Percentiles rank a stretch among this genome's conserved stretches.
Conservation (phyloP, 1,139 yeast species). For the Kodamaea arcana region DNA sequence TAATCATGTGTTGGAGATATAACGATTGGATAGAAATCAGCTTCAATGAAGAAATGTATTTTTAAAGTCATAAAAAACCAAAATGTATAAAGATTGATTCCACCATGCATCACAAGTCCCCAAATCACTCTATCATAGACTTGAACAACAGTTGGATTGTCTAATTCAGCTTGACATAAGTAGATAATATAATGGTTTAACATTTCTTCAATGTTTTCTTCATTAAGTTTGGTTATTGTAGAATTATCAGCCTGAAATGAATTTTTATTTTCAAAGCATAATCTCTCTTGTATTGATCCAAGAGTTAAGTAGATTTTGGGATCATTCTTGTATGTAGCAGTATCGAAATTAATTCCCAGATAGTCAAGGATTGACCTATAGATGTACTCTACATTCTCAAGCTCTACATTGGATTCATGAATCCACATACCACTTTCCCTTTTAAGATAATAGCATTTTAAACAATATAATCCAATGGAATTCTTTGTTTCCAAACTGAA, state of each 20-base stretch:
- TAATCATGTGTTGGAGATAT: slow-evolving; percentile 12
- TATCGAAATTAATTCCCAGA: no score
- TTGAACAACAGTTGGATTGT: slow-evolving; percentile 30
- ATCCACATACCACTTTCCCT: no score
- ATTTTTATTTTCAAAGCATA: not conserved
- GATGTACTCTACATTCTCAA: no score
- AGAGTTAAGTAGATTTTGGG: not conserved
- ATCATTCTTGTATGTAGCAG: no score
- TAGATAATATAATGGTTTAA: not conserved
- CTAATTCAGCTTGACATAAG: slow-evolving; percentile 11
- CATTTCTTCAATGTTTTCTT: not conserved
- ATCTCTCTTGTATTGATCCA: not conserved
- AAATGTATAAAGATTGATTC: slow-evolving; percentile 35
- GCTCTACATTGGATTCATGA: no score
- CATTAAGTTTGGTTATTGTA: not conserved
- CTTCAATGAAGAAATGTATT: slow-evolving; percentile 21
- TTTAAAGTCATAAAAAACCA: slow-evolving; percentile 37
- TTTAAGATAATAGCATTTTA: slow-evolving; percentile 14
- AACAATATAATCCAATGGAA: slow-evolving; percentile 11
- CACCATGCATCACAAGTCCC: slow-evolving; percentile 41
- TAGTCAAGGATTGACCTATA: no score
- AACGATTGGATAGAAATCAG: slow-evolving; percentile 14
- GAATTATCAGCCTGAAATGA: not conserved
- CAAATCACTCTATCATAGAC: slow-evolving; percentile 36
- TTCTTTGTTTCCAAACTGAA: slow-evolving; percentile 13